Evolutionary conservation across 306 rosid species (phyloP).

Genomic region (Mucuna pruriens): DNA sequence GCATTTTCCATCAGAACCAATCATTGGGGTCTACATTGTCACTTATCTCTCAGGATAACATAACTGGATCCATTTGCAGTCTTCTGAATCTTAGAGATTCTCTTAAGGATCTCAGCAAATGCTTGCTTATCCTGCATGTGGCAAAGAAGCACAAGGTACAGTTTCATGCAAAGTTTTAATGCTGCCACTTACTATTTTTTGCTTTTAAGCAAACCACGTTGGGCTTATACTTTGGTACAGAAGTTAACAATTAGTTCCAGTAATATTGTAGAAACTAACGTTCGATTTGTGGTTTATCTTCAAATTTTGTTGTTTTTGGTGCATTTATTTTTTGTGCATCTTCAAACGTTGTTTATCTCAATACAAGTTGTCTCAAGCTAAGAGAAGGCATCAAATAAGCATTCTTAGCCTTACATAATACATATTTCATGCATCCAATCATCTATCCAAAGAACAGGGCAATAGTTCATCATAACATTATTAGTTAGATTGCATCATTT

Average conservation of each 20-base stretch:
- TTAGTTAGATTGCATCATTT: neutral
- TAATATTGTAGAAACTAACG: conserved; percentile 1
- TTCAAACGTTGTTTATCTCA: neutral
- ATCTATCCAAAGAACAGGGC: conserved; percentile 3
- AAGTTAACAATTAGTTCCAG: neutral
- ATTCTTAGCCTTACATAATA: neutral
- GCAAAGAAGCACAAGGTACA: too few species aligned
- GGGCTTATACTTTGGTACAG: conserved; percentile 3
- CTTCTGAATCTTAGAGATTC: conserved; percentile 90
- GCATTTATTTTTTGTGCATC: too few species aligned
- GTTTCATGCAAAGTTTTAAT: too few species aligned
- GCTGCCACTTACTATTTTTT: neutral
- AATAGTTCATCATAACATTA: conserved; percentile 26
- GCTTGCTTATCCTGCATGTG: conserved; percentile 84
- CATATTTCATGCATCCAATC: neutral
- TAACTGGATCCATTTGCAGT: conserved; percentile 63
- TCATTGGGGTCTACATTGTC: conserved; percentile 17
- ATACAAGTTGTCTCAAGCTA: neutral
- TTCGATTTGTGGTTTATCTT: neutral
- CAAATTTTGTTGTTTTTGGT: neutral
- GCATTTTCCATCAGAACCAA: conserved; percentile 21
- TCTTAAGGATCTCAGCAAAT: conserved; percentile 84
- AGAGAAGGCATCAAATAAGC: neutral
- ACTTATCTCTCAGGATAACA: conserved; percentile 73
- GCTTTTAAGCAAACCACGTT: conserved; percentile 5